Base-by-base conservation (phyloP, 2,329 filamentous ascomycete species). In the Colletotrichum cuscutae region DNA sequence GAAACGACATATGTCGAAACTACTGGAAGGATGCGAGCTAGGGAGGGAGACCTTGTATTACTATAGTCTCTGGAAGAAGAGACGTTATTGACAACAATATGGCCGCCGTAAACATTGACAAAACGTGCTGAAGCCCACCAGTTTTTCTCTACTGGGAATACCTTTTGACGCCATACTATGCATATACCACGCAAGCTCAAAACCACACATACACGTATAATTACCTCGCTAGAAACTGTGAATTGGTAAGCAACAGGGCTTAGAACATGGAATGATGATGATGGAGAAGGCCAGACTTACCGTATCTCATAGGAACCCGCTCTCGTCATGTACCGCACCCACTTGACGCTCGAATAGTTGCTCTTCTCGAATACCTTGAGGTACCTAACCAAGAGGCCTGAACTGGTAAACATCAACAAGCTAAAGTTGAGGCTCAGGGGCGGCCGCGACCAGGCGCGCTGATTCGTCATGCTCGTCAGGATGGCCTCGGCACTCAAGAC, bases 351-450 rank as follows among this genome's bases (percentile, higher is more conserved):
- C 75, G 94, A 97, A 82, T 99, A 99, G 83, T 98, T 98, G 83
- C 91, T 97, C 91, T 99, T 99, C 86, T 99, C 97, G 85, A 99
- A 99, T 1, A 99, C 97, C 85, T 99, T 99, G 71, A 99, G 85
- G 82, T 99, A 99, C 62, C 97, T 88, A 70, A 99, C 97, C 76
- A 99, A 81, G 80, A 99, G 82, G 0, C 97, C 97, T 1, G 94
- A 97, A 80, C 95, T 98, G 24, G 97, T 99, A 81, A 99, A 99
- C 97, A 99, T 99, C 79, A 99, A 88, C 78, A 99, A 84, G 75
- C 93, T 97, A 80, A 99, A 99, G 83, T 91, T 97, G 82, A 99
- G 85, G 83, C 92, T 98, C 74, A 99, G 86, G 4, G 97, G 97
- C 61, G 97, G 97, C 66, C 97, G 89, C 77, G 94, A 97, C 97